Base-by-base conservation (phyloP, 805 yeast genomes). In the Clavispora phyllophila region DNA sequence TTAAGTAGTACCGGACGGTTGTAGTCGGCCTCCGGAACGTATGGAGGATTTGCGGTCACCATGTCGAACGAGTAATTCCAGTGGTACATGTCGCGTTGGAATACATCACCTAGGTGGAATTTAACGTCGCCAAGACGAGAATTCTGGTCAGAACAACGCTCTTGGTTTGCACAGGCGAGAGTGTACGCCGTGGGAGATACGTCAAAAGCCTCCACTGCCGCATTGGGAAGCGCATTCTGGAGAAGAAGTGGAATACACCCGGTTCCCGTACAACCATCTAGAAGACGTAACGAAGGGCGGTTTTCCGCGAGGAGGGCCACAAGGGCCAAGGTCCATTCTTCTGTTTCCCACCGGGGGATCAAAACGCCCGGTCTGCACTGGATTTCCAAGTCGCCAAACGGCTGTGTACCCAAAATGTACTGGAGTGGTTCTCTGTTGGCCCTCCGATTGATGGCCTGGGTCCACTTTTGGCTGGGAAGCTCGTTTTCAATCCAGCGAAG, bases 261-360 rank as follows among this genome's bases (percentile, higher is more conserved):
- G 13, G 47, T 45, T 19, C 56, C 56, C 6, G 56, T 52, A 29
- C 56, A 52, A 12, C 51, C 55, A 35, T 52, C 56, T 19, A 50
- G 40, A 29, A 47, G 25, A 4, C 42, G 25, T 8, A 47, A 17
- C 2, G 24, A 15, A 12, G 3, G 17, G 14, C n/a, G 19, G 19
- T 5, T 24, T 13, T n/a, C 24, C 17, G 4, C 32, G 15, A 50
- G 19, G 18, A 36, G n/a, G 17, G 42, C 12, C 14, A 28, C 24
- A 17, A 46, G 46, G 0, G 66, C 61, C 17, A 84, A 57, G 9
- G 76, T 68, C 97, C 97, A 91, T 55, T 88, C 96, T 59, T 91
- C 98, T 0, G 99, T 91, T 58, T 91, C 99, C 84, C 91, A 82
- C 39, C 99, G 65, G 0, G 99, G 98, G 22, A 91, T 90, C 46